phyloP scores from a whole-genome alignment of 164 flowering plant genomes.

The Houttuynia cordata region DNA sequence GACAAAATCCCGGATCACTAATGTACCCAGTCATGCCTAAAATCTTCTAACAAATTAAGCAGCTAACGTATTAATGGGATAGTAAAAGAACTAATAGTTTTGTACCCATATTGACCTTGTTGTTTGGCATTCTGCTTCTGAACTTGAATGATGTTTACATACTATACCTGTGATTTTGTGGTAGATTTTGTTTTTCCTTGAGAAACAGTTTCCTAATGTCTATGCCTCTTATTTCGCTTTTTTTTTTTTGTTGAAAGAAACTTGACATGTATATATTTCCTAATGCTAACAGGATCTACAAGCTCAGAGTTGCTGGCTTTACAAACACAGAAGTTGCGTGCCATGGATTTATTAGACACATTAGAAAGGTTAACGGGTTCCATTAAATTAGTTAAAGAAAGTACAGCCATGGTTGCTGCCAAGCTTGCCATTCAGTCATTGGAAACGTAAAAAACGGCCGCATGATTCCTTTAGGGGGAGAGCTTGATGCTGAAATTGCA shows the following conservation, averaged over 20 bases:
- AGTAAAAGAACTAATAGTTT: not conserved
- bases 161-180: not conserved
- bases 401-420: slow-evolving; percentile 43
- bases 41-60: not conserved
- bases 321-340: slow-evolving; percentile 34
- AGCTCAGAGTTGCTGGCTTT: slow-evolving; percentile 35
- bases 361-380: slow-evolving; percentile 32
- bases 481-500: not conserved
- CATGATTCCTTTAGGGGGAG: not conserved
- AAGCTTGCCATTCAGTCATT: slow-evolving; percentile 68
- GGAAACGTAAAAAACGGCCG: slow-evolving; percentile 6
- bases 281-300: slow-evolving; percentile 32
- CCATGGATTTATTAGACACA: slow-evolving; percentile 47
- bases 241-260: not conserved
- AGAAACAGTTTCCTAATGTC: no score
- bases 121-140: no score
- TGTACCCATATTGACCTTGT: no score
- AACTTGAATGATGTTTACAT: no score
- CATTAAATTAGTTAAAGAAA: slow-evolving; percentile 24
- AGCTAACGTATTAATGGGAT: not conserved
- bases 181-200: no score
- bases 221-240: not conserved
- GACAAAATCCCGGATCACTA: not conserved
- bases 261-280: not conserved
- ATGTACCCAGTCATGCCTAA: not conserved